phyloP scores from a whole-genome alignment of 1,284 basidiomycete genomes.

The Pseudozyma sp. region DNA sequence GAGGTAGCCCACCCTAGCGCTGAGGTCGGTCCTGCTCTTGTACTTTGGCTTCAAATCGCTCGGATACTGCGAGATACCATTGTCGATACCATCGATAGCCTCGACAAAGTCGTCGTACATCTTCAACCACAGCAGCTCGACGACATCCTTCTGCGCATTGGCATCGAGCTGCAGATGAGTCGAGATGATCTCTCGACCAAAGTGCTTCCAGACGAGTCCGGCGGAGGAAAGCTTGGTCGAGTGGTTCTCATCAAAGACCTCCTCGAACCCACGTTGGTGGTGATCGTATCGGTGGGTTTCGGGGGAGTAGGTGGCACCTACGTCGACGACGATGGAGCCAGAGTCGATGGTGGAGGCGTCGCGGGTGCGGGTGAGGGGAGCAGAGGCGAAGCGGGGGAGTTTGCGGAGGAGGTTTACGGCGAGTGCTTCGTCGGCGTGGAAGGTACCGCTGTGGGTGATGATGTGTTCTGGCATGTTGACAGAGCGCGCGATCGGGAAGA shows the following conservation, averaged over 20 bases:
- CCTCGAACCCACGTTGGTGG: constrained; percentile 92
- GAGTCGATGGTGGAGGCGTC: constrained; percentile 82
- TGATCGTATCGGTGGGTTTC: constrained; percentile 87
- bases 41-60: constrained; percentile 56
- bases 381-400: constrained; percentile 79
- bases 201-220: constrained; percentile 84
- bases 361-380: constrained; percentile 72
- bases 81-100: constrained; percentile 92
- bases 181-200: constrained; percentile 87
- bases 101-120: constrained; percentile 92
- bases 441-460: constrained; percentile 89
- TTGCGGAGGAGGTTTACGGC: constrained; percentile 89
- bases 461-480: constrained; percentile 51
- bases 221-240: constrained; percentile 91
- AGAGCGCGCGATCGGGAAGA: not conserved
- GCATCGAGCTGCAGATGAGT: constrained; percentile 73
- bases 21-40: constrained; percentile 64
- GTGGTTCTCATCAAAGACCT: constrained; percentile 84
- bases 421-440: constrained; percentile 95
- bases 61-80: constrained; percentile 65
- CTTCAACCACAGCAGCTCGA: constrained; percentile 85
- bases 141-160: constrained; percentile 73
- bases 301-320: constrained; percentile 91
- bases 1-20: constrained; percentile 60
- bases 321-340: constrained; percentile 97